Percentiles rank a stretch among this genome's conserved stretches.
phyloP scores from a whole-genome alignment of 2,329 filamentous ascomycete genomes.

The Cladosporium colombiae region DNA sequence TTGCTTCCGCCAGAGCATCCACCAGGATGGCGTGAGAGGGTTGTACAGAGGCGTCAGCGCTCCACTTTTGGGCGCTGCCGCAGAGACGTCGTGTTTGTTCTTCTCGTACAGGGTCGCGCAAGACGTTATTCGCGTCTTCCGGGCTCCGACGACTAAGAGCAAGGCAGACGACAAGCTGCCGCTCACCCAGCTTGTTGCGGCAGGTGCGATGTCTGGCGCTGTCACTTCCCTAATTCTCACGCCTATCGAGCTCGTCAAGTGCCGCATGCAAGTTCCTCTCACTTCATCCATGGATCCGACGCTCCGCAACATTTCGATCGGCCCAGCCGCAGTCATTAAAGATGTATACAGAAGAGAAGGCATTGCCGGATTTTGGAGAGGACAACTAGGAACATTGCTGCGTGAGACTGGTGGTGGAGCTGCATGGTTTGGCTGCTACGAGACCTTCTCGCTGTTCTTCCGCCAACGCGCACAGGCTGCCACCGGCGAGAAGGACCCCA shows the following conservation, averaged over 20 bases:
- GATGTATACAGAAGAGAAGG: conserved; percentile 83
- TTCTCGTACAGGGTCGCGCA: conserved; percentile 74
- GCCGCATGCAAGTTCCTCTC: conserved; percentile 85
- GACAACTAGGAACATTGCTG: conserved; percentile 89
- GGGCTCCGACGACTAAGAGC: conserved; percentile 38
- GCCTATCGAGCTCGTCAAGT: conserved; percentile 95
- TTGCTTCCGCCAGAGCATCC: conserved; percentile 86
- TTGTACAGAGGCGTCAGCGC: conserved; percentile 93
- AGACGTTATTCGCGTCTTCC: conserved; percentile 56
- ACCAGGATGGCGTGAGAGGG: conserved; percentile 73
- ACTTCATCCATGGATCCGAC: conserved; percentile 35
- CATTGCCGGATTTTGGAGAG: conserved; percentile 86
- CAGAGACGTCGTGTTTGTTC: conserved; percentile 90
- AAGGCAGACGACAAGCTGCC: conserved; percentile 58
- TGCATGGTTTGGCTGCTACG: conserved; percentile 93
- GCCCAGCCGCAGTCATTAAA: conserved; percentile 69
- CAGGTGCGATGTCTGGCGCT: conserved; percentile 82
- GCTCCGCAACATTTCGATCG: conserved; percentile 28
- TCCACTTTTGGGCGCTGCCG: conserved; percentile 83
- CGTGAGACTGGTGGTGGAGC: conserved; percentile 90
- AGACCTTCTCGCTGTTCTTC: conserved; percentile 71
- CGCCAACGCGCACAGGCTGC: conserved; percentile 48
- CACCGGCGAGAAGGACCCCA: conserved; percentile 42
- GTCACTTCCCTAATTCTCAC: conserved; percentile 91
- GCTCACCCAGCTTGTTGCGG: conserved; percentile 72